phyloP scores from a whole-genome alignment of 2,329 filamentous ascomycete genomes.

The Lachnellula subtilissima region DNA sequence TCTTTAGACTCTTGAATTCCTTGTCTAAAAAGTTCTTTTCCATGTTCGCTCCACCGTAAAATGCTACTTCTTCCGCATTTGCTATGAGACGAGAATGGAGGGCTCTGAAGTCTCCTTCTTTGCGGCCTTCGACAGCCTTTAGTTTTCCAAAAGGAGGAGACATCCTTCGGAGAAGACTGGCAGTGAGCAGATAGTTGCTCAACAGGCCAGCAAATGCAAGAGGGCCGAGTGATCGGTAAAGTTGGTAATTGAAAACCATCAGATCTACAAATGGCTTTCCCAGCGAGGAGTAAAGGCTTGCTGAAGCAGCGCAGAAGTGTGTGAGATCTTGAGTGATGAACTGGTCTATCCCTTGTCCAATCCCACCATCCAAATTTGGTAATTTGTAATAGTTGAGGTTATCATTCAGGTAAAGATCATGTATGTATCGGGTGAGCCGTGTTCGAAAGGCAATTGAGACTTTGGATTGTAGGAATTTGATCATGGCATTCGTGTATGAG shows the following conservation, averaged over 20 bases:
- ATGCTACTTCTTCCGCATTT: constrained; percentile 95
- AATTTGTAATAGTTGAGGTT: constrained; percentile 96
- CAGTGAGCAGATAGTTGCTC: constrained; percentile 91
- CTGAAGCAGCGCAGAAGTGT: constrained; percentile 87
- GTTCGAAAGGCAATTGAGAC: constrained; percentile 98
- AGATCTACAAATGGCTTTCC: constrained; percentile 98
- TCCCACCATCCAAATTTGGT: constrained; percentile 84
- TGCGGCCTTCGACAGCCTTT: constrained; percentile 90
- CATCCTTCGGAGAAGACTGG: constrained; percentile 78
- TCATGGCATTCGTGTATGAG: constrained; percentile 98
- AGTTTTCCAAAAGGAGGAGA: constrained; percentile 96
- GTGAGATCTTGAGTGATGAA: constrained; percentile 98
- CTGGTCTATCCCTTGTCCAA: constrained; percentile 89
- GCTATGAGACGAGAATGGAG: constrained; percentile 89
- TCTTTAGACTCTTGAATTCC: constrained; percentile 87
- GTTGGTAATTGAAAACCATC: constrained; percentile 95
- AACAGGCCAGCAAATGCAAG: constrained; percentile 80
- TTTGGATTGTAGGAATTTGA: constrained; percentile 96
- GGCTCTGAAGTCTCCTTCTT: constrained; percentile 91
- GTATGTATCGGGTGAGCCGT: constrained; percentile 89
- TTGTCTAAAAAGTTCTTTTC: constrained; percentile 89
- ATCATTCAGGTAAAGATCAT: constrained; percentile 92
- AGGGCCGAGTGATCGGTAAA: constrained; percentile 86
- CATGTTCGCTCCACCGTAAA: constrained; percentile 93
- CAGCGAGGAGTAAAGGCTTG: constrained; percentile 88